A percentile compares a stretch with the other conserved stretches of the same genome.
phyloP scores from a whole-genome alignment of 345 rosid genomes.

The Corchorus olitorius region DNA sequence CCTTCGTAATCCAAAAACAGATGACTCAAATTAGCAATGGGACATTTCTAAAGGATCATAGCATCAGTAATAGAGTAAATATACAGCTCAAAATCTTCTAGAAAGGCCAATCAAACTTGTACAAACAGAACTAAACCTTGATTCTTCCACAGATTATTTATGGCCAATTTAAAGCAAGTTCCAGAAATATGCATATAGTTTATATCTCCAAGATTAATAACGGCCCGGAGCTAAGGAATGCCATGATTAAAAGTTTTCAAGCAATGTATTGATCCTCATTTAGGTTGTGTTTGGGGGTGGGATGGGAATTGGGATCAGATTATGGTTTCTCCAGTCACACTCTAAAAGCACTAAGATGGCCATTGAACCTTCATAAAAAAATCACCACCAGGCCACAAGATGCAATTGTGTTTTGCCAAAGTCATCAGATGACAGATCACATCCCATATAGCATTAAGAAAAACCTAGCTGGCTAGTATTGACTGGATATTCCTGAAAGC shows the following conservation, averaged over 20 bases:
- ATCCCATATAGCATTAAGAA: neutral
- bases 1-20: conserved; percentile 43
- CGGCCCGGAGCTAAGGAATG: neutral
- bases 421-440: neutral
- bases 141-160: neutral
- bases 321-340: too few species aligned
- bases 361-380: neutral
- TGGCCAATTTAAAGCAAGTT: neutral
- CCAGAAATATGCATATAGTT: neutral
- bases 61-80: neutral
- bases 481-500: neutral
- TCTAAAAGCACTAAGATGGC: neutral
- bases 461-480: neutral
- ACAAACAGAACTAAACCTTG: neutral
- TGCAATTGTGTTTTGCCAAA: neutral
- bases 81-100: neutral
- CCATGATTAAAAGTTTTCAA: neutral
- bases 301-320: too few species aligned
- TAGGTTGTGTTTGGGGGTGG: too few species aligned
- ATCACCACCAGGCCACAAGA: neutral
- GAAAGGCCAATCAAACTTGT: neutral
- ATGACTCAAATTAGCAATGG: neutral
- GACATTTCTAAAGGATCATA: neutral
- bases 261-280: neutral
- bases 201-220: neutral